Percentiles rank a stretch among this genome's conserved stretches.
Evolutionary conservation across 129 eudicot genomes (phyloP).

Genomic region (Ambrosia trifida): DNA sequence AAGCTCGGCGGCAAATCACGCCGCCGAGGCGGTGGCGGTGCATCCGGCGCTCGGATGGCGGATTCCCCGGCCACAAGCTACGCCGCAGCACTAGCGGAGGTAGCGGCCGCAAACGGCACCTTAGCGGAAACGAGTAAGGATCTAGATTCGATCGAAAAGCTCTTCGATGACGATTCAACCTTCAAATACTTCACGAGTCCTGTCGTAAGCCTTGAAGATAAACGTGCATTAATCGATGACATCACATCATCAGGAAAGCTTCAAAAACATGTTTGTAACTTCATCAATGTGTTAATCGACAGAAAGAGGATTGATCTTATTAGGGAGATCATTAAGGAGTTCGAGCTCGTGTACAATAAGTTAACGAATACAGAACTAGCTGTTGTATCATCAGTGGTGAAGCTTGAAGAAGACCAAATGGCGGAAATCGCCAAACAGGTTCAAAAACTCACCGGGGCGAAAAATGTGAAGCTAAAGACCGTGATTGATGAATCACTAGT

Average conservation of each 20-base stretch:
- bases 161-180: slow-evolving; percentile 47
- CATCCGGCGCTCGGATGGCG: slow-evolving; percentile 48
- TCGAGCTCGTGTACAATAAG: slow-evolving; percentile 57
- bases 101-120: slow-evolving; percentile 55
- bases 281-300: slow-evolving; percentile 62
- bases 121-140: slow-evolving; percentile 58
- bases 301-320: slow-evolving; percentile 57
- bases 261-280: slow-evolving; percentile 62
- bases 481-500: slow-evolving; percentile 68
- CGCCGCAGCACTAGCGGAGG: slow-evolving; percentile 76
- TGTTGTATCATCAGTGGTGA: slow-evolving; percentile 72
- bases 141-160: slow-evolving; percentile 42
- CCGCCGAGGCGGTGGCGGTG: slow-evolving; percentile 35
- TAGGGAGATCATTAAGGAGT: slow-evolving; percentile 67
- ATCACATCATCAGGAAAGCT: slow-evolving; percentile 42
- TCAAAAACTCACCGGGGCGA: slow-evolving; percentile 80
- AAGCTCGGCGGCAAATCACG: slow-evolving; percentile 40
- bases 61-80: slow-evolving; percentile 69
- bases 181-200: slow-evolving; percentile 58
- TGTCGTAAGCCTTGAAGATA: slow-evolving; percentile 43
- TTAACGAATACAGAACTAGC: slow-evolving; percentile 71
- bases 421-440: slow-evolving; percentile 82
- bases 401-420: slow-evolving; percentile 64
- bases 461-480: slow-evolving; percentile 73
- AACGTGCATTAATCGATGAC: slow-evolving; percentile 50